Evolutionary conservation across 2,329 filamentous ascomycete species (phyloP).

Genomic region (Fusarium sp.): DNA sequence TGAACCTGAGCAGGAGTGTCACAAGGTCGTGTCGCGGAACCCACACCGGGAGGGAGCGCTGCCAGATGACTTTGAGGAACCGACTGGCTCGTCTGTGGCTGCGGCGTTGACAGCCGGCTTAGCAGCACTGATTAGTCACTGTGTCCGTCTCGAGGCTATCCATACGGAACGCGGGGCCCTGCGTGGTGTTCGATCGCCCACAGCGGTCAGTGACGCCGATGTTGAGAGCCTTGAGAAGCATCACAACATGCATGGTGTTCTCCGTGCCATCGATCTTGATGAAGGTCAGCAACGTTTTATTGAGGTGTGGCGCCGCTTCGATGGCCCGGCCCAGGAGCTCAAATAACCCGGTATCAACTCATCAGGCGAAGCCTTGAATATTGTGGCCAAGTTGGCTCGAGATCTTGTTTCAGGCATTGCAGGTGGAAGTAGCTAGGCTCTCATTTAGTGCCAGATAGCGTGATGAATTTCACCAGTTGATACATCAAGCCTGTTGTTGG

Average conservation of each 20-base stretch:
- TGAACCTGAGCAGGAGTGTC: not conserved
- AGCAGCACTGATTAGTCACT: not conserved
- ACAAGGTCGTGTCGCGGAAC: too few relatives aligned
- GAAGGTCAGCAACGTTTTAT: not conserved
- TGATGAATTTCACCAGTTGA: too few relatives aligned
- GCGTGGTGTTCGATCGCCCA: not conserved
- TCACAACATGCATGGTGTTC: not conserved
- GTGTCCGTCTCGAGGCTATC: not conserved
- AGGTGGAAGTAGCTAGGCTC: not conserved
- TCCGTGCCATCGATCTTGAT: not conserved
- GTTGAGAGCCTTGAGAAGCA: not conserved
- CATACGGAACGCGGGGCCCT: not conserved
- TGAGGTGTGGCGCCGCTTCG: not conserved
- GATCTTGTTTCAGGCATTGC: not conserved
- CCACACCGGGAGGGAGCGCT: too few relatives aligned
- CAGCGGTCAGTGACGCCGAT: not conserved
- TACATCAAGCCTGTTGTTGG: too few relatives aligned
- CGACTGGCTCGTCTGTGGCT: not conserved
- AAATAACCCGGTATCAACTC: not conserved
- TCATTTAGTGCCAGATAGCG: not conserved
- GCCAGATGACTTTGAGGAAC: not conserved
- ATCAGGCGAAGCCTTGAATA: not conserved
- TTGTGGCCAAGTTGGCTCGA: not conserved
- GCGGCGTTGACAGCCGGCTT: not conserved
- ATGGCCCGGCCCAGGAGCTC: not conserved